phyloP scores from a whole-genome alignment of 371 early-diverging fungal genomes.

The Mortierella sp. region DNA sequence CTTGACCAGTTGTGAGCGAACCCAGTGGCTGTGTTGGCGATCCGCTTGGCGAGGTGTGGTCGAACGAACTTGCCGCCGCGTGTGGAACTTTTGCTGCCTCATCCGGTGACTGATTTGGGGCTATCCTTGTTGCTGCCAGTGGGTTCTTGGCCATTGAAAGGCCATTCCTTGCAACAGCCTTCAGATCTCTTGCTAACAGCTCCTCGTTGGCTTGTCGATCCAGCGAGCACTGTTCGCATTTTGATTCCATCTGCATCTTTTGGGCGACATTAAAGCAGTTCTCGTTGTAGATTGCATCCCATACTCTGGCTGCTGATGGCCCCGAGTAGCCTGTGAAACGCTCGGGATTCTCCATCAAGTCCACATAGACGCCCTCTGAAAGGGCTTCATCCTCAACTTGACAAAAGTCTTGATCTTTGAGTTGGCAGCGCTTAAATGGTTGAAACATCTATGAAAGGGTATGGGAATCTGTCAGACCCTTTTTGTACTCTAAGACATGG shows the following conservation, averaged over 20 bases:
- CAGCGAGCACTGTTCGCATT: constrained; percentile 21
- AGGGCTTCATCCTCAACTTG: constrained; percentile 25
- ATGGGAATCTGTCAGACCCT: background rate
- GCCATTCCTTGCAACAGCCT: constrained; percentile 4
- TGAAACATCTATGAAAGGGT: constrained; percentile 10
- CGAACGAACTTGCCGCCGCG: background rate
- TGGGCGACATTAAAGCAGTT: constrained; percentile 91
- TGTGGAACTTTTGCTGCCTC: background rate
- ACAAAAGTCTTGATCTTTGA: constrained; percentile 54
- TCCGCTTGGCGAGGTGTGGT: background rate
- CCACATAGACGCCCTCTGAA: constrained; percentile 86
- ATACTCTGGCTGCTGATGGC: constrained; percentile 85
- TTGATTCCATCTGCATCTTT: constrained; percentile 53
- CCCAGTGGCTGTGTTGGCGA: constrained; percentile 2
- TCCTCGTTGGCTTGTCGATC: constrained; percentile 50
- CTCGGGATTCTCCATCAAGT: constrained; percentile 93
- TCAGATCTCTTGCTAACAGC: constrained; percentile 52
- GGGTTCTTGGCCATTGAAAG: constrained; percentile 20
- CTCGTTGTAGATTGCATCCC: constrained; percentile 95
- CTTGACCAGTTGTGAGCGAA: constrained; percentile 35
- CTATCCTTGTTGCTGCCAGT: background rate
- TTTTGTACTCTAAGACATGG: too few relatives aligned
- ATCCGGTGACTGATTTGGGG: background rate
- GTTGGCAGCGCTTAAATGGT: constrained; percentile 20
- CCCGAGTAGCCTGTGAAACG: constrained; percentile 97